Evolutionary conservation across 2,329 filamentous ascomycete genomes (phyloP), one percentile per base, ranked within the genome.

Genomic region (Colletotrichum gloeosporioides): DNA sequence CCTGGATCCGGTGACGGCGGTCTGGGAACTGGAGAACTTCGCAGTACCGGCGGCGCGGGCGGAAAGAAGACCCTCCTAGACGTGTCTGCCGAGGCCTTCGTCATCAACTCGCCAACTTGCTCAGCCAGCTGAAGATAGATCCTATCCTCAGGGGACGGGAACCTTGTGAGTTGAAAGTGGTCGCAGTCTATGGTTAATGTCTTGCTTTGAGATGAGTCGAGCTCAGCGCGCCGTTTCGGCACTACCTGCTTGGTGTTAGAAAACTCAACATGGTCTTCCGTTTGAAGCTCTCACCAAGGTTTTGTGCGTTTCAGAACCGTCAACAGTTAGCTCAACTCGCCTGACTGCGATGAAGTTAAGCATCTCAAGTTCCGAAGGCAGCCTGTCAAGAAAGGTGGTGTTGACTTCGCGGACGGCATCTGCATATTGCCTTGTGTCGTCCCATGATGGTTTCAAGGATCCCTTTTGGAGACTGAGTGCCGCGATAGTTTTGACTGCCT

Each of bases 351-450:
- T 29, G 25, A 71, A 75, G 27, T 75, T 75, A 22, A 75, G 68
- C 8, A 75, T 62, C 8, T 61, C 53, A 6, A 75, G 25, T 18
- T 15, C 49, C 15, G 55, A 27, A 3, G 69, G 57, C 6, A 63
- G 7, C 18, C 63, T 69, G 5, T 69, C 61, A 8, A 25, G 6
- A 25, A 71, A 57, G 3, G 75, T 55, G 6, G 71, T 53, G 61
- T 81, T 81, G 70, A 79, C 77, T 8, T 77, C 69, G 44, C 77
- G 70, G 8, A 79, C 73, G 8, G 77, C 75, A 13, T 77, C 77
- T n/a, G 78, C 76, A n/a, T 77, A 81, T 16, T 80, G 73, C 31
- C 79, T 73, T 18, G 78, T 64, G 4, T 79, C 79, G n/a, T 80
- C 77, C 22, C 72, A 55, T 18, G 18, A 31, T 22, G 64, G 70